Conservation (phyloP, 2,329 filamentous ascomycete species). For the Calonectria crousiana region DNA sequence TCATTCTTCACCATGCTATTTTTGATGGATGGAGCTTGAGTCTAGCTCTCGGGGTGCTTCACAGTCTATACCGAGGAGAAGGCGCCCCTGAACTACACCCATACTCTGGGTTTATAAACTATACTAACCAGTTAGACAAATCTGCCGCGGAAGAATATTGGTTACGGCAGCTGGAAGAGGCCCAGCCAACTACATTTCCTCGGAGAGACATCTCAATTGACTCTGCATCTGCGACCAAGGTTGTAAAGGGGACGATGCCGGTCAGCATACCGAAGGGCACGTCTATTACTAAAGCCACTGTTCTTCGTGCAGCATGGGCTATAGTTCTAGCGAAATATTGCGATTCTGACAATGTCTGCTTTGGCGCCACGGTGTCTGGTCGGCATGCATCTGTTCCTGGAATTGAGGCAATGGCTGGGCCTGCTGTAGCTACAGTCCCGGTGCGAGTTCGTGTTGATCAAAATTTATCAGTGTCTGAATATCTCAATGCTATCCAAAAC, state of each 20-base stretch:
- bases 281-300: conserved; percentile 25
- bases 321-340: conserved; percentile 63
- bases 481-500: conserved; percentile 51
- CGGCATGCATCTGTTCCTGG: conserved; percentile 42
- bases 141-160: not conserved
- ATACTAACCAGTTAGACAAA: conserved; percentile 1
- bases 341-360: conserved; percentile 53
- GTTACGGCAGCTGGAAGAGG: not conserved
- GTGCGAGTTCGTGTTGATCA: conserved; percentile 42
- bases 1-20: conserved; percentile 7
- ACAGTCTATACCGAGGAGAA: not conserved
- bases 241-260: conserved; percentile 19
- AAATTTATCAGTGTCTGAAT: conserved; percentile 47
- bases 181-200: conserved; percentile 54
- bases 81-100: not conserved
- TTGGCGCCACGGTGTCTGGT: conserved; percentile 58
- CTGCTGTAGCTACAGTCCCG: conserved; percentile 49
- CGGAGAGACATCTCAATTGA: conserved; percentile 58
- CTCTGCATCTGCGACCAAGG: conserved; percentile 59
- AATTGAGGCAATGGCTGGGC: conserved; percentile 37
- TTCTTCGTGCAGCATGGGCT: conserved; percentile 59
- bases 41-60: not conserved
- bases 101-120: conserved; percentile 9
- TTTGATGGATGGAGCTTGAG: conserved; percentile 17
- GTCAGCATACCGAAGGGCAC: not conserved